These are phyloP conservation scores for Grammothele lineata DNA, from an alignment of 768 basidiomycete genomes.

Conservation along the genomic window DNA sequence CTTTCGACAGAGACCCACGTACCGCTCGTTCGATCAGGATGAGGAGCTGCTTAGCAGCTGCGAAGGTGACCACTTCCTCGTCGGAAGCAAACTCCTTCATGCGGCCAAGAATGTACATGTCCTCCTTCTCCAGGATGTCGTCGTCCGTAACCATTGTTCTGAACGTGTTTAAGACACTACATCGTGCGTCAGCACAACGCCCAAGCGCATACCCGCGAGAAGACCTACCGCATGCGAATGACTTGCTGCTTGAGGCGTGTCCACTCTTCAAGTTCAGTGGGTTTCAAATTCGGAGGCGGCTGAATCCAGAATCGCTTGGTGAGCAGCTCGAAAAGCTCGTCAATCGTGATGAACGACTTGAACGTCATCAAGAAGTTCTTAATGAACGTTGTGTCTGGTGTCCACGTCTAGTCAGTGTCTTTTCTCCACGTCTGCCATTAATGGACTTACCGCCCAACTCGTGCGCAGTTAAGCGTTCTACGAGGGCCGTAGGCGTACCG, in stretches of 20 bases:
- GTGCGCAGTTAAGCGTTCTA: slow-evolving; percentile 89
- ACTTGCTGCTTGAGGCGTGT: slow-evolving; percentile 79
- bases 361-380: slow-evolving; percentile 95
- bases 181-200: neutral
- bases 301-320: slow-evolving; percentile 75
- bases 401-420: too few relatives aligned
- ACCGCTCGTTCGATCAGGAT: slow-evolving; percentile 78
- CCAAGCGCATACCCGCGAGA: neutral
- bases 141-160: slow-evolving; percentile 86
- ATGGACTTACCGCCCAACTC: slow-evolving; percentile 68
- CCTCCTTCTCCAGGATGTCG: slow-evolving; percentile 82
- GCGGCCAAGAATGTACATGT: slow-evolving; percentile 71
- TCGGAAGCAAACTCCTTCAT: slow-evolving; percentile 78
- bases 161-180: slow-evolving; percentile 75
- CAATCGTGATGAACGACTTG: slow-evolving; percentile 85
- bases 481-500: slow-evolving; percentile 80
- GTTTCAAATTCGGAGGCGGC: slow-evolving; percentile 62
- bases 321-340: slow-evolving; percentile 80
- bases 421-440: too few relatives aligned
- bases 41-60: slow-evolving; percentile 72
- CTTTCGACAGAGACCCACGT: slow-evolving; percentile 33
- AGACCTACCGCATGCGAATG: slow-evolving; percentile 76
- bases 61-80: slow-evolving; percentile 57
- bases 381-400: slow-evolving; percentile 69
- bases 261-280: slow-evolving; percentile 73